Percentiles rank a stretch among this genome's conserved stretches.
phyloP scores from a whole-genome alignment of 768 basidiomycete genomes.

The Postia placenta region DNA sequence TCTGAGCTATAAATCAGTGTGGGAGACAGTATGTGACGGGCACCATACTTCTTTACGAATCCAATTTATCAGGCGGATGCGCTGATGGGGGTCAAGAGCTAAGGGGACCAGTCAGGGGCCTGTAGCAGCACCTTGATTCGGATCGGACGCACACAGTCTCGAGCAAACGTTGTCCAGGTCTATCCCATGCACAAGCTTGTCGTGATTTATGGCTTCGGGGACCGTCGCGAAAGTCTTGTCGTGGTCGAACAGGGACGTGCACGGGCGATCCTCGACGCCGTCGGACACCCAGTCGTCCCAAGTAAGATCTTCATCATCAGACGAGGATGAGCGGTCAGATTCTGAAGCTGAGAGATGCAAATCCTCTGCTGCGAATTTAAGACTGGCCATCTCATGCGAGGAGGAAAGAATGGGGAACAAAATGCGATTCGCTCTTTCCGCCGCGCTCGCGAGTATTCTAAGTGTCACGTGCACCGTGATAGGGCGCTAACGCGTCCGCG shows the following conservation, averaged over 20 bases:
- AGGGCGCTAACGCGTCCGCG: too few species aligned
- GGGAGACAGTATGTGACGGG: neutral
- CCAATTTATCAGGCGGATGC: slow-evolving; percentile 81
- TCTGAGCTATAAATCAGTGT: slow-evolving; percentile 33
- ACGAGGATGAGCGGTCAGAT: slow-evolving; percentile 13
- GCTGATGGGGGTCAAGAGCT: slow-evolving; percentile 76
- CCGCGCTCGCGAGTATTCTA: too few species aligned
- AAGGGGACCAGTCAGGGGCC: neutral
- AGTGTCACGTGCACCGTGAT: too few species aligned
- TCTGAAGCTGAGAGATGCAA: neutral
- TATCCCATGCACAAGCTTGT: slow-evolving; percentile 54
- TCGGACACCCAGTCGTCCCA: slow-evolving; percentile 84
- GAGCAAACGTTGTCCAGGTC: slow-evolving; percentile 48
- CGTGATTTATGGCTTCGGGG: slow-evolving; percentile 54
- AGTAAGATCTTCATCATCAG: slow-evolving; percentile 44
- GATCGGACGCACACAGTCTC: slow-evolving; percentile 45
- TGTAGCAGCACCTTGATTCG: too few species aligned
- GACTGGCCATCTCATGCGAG: neutral
- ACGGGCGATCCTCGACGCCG: slow-evolving; percentile 44
- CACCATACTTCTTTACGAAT: slow-evolving; percentile 65
- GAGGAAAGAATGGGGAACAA: neutral
- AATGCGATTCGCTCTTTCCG: too few species aligned
- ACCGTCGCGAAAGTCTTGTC: slow-evolving; percentile 53
- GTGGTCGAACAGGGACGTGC: slow-evolving; percentile 68
- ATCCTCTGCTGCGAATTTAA: neutral